These are phyloP conservation scores for Coix lacrymajobi DNA, from an alignment of 176 grass and related monocot species.

Conservation along the genomic window DNA sequence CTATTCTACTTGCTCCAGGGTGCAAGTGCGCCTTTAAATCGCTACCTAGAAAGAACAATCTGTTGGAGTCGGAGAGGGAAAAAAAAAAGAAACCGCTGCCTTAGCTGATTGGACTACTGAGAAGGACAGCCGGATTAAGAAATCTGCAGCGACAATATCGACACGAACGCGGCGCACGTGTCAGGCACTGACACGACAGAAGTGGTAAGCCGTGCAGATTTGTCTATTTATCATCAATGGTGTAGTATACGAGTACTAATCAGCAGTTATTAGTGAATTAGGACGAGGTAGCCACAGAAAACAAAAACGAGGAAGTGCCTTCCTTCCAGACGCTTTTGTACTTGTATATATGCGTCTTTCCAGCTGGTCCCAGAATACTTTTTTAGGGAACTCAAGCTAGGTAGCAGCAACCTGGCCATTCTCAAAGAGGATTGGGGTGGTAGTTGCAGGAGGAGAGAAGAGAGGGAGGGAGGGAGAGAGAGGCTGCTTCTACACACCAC, in stretches of 20 bases:
- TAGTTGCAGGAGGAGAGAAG: neutral
- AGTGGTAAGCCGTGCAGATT: neutral
- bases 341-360: constrained; percentile 13
- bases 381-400: constrained; percentile 2
- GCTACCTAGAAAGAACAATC: neutral
- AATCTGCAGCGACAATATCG: neutral
- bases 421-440: constrained; percentile 2
- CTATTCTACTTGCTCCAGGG: no score
- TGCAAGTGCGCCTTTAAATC: neutral
- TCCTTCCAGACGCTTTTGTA: constrained; percentile 14
- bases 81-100: neutral
- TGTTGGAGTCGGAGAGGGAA: neutral
- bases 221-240: constrained; percentile 7
- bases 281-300: constrained; percentile 20
- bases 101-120: neutral
- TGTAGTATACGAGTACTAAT: neutral
- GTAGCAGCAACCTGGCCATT: neutral
- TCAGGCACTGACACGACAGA: constrained; percentile 8
- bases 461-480: neutral
- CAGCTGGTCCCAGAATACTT: constrained; percentile 21
- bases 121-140: constrained; percentile 2
- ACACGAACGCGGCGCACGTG: neutral
- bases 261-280: neutral
- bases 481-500: no score
- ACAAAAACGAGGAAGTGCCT: neutral